These are phyloP conservation scores for Aulographum hederae DNA, from an alignment of 2,329 filamentous ascomycete species.

Conservation along the genomic window DNA sequence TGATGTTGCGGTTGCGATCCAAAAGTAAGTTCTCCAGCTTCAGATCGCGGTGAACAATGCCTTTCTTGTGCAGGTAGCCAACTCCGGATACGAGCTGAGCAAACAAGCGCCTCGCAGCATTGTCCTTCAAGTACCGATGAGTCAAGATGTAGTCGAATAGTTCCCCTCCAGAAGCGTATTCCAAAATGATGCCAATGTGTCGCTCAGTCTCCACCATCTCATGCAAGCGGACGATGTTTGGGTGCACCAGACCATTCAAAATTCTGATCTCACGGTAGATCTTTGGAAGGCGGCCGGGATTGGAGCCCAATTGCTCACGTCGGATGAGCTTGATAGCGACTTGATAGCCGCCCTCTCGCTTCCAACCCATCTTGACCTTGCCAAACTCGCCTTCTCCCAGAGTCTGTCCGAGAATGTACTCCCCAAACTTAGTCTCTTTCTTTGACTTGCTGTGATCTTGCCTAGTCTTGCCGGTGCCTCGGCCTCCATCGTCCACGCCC, in stretches of 20 bases:
- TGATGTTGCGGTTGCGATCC: conserved; percentile 95
- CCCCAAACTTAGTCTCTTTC: conserved; percentile 80
- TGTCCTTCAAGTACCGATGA: conserved; percentile 89
- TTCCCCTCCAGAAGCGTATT: conserved; percentile 94
- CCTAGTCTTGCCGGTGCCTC: conserved; percentile 19
- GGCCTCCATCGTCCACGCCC: conserved; percentile 27
- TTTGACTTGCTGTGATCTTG: conserved; percentile 27
- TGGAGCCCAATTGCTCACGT: conserved; percentile 72
- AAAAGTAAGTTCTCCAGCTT: conserved; percentile 92
- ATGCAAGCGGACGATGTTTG: conserved; percentile 90
- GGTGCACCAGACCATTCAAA: conserved; percentile 69
- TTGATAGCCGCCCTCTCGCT: conserved; percentile 76
- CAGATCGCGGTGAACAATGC: conserved; percentile 90
- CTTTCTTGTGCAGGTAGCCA: conserved; percentile 94
- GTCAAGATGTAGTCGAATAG: conserved; percentile 97
- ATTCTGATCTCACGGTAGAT: conserved; percentile 96
- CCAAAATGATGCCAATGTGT: conserved; percentile 94
- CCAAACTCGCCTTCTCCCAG: conserved; percentile 97
- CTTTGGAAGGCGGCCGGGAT: conserved; percentile 79
- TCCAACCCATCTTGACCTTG: conserved; percentile 98
- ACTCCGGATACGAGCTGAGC: conserved; percentile 93
- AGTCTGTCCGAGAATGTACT: conserved; percentile 89
- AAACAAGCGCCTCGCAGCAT: conserved; percentile 75
- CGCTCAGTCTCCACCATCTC: conserved; percentile 98
- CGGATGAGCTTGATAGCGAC: conserved; percentile 97